Evolutionary conservation across 257 asterid genomes (phyloP), one percentile per base, ranked within the genome.

Genomic region (Hygrophila difformis): DNA sequence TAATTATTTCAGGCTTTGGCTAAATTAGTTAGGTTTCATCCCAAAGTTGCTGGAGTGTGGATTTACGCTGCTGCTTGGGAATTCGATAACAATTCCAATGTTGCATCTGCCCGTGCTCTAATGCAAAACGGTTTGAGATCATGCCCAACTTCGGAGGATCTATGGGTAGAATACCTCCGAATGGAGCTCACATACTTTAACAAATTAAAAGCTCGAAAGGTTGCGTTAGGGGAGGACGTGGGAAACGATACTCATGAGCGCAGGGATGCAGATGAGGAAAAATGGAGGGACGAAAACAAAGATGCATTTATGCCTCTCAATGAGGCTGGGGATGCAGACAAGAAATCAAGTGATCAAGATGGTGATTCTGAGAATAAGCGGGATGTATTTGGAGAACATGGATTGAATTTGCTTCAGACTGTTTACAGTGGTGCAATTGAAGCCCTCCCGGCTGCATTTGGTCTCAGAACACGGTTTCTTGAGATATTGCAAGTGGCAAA

Each of bases 21-120:
- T 16, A 81, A 78, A 54, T 72, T 79, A 44, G 77, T 91, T 46
- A 74, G 94, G 53, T 76, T 79, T 71, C 96, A 91, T 60, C 95
- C 99, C 18, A 91, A 78, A 69, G 79, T 82, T n/a, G 78, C 99
- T 44, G 82, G 92, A 46, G 82, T 78, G 18, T 91, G 96, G 96
- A 78, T 91, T 39, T 86, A 91, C 62, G 95, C 96, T 56, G 96
- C 99, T 28, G 93, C 96, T 18, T 86, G 96, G 96, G 89, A 91
- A 59, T 91, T 91, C 13, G 96, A 91, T 53, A 63, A 51, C 53
- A 91, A 91, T 71, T 75, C 80, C 61, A 91, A 91, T 54, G 92
- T 68, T 62, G 76, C 72, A 33, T 82, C 99, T 53, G 93, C 94
- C 12, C 91, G 98, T 39, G 80, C 94, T 58, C 75, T 86, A 4